Conservation (phyloP, 2,329 filamentous ascomycete species). For the Aspergillus ibericus region DNA sequence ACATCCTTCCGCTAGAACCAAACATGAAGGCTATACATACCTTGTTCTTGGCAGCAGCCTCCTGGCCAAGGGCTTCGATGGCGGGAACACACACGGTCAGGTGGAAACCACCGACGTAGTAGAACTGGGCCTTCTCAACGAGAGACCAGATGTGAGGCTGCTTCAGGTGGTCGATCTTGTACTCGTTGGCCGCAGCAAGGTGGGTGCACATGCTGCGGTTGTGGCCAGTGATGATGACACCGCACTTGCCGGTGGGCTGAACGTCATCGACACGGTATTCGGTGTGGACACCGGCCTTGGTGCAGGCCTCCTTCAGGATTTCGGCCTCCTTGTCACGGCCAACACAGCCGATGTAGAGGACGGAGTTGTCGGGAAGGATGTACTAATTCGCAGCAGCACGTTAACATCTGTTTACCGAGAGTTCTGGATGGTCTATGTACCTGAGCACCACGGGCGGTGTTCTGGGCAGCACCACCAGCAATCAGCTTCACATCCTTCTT, state of each 20-base stretch:
- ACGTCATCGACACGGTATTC: conserved; percentile 90
- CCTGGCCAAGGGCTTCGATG: conserved; percentile 83
- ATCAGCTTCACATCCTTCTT: conserved; percentile 92
- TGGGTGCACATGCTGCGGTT: conserved; percentile 94
- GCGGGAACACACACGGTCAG: conserved; percentile 93
- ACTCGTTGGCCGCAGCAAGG: conserved; percentile 93
- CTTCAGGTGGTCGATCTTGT: conserved; percentile 92
- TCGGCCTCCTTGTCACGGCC: conserved; percentile 95
- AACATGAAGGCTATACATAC: conserved; percentile 33
- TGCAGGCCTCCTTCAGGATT: conserved; percentile 80
- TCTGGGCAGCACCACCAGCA: conserved; percentile 94
- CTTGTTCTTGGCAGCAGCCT: conserved; percentile 89
- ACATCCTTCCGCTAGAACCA: background rate
- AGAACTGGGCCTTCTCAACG: conserved; percentile 82
- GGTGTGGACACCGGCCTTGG: conserved; percentile 82
- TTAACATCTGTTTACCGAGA: conserved; percentile 12
- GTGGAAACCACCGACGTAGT: conserved; percentile 95
- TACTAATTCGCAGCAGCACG: conserved; percentile 56
- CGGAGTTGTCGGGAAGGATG: conserved; percentile 83
- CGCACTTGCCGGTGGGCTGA: conserved; percentile 87
- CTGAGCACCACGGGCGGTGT: conserved; percentile 91
- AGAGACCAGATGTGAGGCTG: conserved; percentile 86
- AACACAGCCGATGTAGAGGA: conserved; percentile 90
- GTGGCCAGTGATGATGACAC: conserved; percentile 94
- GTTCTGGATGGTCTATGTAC: conserved; percentile 35